phyloP scores from a whole-genome alignment of 176 grass and related monocot genomes.

The Musa acuminata region DNA sequence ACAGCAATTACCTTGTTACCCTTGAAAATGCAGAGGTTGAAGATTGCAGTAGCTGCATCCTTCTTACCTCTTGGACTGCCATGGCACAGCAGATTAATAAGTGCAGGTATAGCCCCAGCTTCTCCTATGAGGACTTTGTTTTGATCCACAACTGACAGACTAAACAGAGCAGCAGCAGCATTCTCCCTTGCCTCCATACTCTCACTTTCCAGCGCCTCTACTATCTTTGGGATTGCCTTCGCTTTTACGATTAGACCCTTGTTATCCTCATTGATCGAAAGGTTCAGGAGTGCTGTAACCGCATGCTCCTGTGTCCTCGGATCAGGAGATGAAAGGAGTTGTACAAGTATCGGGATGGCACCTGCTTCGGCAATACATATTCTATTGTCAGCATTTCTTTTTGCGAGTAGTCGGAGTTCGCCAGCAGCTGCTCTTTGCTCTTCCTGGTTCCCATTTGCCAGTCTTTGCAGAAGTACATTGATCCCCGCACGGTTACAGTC shows the following conservation, averaged over 20 bases:
- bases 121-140: constrained; percentile 74
- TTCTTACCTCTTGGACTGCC: constrained; percentile 94
- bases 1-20: constrained; percentile 82
- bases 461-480: constrained; percentile 47
- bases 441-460: constrained; percentile 49
- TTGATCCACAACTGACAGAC: constrained; percentile 81
- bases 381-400: constrained; percentile 89
- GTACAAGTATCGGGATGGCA: constrained; percentile 69
- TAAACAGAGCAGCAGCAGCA: constrained; percentile 85
- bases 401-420: constrained; percentile 83
- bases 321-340: constrained; percentile 70
- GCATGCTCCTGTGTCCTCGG: constrained; percentile 85
- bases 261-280: constrained; percentile 91
- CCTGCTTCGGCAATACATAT: constrained; percentile 84
- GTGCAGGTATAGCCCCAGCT: constrained; percentile 76
- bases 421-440: constrained; percentile 88
- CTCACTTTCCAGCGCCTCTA: constrained; percentile 71
- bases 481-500: constrained; percentile 63
- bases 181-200: constrained; percentile 99
- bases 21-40: constrained; percentile 88
- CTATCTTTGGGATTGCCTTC: constrained; percentile 75
- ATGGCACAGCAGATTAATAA: constrained; percentile 68
- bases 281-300: constrained; percentile 86
- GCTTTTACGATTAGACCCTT: constrained; percentile 75
- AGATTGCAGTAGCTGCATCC: constrained; percentile 91